Base-by-base conservation (phyloP, 345 rosid genomes). In the Hibiscus mutabilis region DNA sequence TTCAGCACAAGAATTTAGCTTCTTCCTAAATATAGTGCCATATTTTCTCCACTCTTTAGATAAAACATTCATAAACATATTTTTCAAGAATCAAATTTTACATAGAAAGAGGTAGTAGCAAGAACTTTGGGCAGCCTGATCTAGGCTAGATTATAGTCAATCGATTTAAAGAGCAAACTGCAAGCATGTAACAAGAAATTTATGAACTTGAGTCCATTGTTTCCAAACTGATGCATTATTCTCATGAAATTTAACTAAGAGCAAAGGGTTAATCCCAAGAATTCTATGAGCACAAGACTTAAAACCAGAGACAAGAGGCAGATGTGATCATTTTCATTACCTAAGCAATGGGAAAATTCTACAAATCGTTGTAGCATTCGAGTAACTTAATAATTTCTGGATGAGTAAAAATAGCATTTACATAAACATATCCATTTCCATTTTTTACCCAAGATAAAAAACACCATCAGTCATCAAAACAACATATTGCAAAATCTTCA, bases 401-500 rank as follows among this genome's bases (percentile, higher is more conserved):
- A 66, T 7, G 21, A 27, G 59, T 67, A 49, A 13, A 24, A 16
- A 16, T 4, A 27, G 27, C 58, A 67, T 67, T 49, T 67, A 67
- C 71, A 49, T 67, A n/a, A 22, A 62, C 3, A 61, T 1, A 29
- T 76, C 46, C 19, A 5, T 16, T 49, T 47, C 5, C 37, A 33
- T 37, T 35, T 15, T 49, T 49, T 74, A 89, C 0, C 87, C 84
- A 46, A 87, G 82, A 76, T 79, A 87, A 84, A 89, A 89, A 75
- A 87, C 79, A 71, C 79, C 82, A 75, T 81, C 87, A 9, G 82
- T 85, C 79, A 84, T 79, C 57, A 89, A 75, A 72, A 85, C 79
- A 63, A 87, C 70, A 70, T 89, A 89, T 73, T 89, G 94, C 82
- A 89, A 77, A 77, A 89, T 89, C 82, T 88, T 84, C 75, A 84